Percentiles rank a stretch among this genome's conserved stretches.
phyloP scores from a whole-genome alignment of 768 basidiomycete genomes.

The Leccinum aurantiacum region DNA sequence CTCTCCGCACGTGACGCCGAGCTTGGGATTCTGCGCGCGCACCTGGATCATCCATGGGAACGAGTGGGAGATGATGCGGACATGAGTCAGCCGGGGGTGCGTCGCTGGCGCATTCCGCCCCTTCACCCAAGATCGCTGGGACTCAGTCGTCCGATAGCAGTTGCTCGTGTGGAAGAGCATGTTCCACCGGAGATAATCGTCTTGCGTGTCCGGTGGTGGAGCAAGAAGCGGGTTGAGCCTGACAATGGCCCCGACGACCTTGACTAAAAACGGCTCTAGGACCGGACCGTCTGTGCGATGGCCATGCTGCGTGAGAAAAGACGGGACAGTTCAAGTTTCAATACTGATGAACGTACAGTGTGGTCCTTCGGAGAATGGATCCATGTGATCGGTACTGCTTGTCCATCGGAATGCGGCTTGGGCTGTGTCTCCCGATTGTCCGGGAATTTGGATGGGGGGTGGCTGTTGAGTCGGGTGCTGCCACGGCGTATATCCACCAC shows the following conservation, averaged over 20 bases:
- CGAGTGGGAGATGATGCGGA: constrained; percentile 52
- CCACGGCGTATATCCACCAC: constrained; percentile 27
- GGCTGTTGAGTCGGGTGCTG: constrained; percentile 29
- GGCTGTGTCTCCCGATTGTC: constrained; percentile 24
- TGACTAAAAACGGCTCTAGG: constrained; percentile 56
- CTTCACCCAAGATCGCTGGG: constrained; percentile 59
- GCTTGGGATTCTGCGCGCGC: constrained; percentile 40
- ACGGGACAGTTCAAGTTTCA: not conserved
- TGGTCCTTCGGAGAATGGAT: constrained; percentile 40
- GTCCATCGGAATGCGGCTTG: constrained; percentile 32
- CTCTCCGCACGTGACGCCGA: constrained; percentile 69
- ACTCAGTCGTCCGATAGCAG: constrained; percentile 63
- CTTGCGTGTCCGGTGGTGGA: constrained; percentile 42
- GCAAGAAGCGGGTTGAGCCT: constrained; percentile 62
- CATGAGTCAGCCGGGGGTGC: constrained; percentile 53
- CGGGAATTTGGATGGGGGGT: constrained; percentile 23
- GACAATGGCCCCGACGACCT: constrained; percentile 46
- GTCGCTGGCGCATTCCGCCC: constrained; percentile 68
- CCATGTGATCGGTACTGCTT: constrained; percentile 33
- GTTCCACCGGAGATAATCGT: constrained; percentile 67
- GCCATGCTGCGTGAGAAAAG: constrained; percentile 14
- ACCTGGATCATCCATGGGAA: constrained; percentile 60
- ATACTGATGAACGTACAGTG: constrained; percentile 38
- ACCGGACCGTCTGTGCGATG: constrained; percentile 62
- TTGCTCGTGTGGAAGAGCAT: constrained; percentile 65